These are phyloP conservation scores for Naganishia sp. DNA, from an alignment of 1,284 basidiomycete species.

Conservation along the genomic window DNA sequence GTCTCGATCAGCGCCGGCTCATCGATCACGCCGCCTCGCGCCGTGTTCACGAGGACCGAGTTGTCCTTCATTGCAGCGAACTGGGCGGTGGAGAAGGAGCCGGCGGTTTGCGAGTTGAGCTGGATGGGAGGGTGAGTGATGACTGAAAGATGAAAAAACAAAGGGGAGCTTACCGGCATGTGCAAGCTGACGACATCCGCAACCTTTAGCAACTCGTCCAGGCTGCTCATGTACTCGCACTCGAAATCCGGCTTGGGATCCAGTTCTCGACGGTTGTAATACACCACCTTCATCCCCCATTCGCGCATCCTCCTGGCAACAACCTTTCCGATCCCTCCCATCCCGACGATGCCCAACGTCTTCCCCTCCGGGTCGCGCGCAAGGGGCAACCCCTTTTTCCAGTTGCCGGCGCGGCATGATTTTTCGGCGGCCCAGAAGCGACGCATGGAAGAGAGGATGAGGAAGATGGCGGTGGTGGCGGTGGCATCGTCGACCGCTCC, in stretches of 20 bases:
- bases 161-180: slow-evolving; percentile 54
- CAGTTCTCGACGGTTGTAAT: slow-evolving; percentile 73
- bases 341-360: slow-evolving; percentile 80
- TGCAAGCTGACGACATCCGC: slow-evolving; percentile 71
- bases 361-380: slow-evolving; percentile 75
- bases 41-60: slow-evolving; percentile 82
- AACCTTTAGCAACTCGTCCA: slow-evolving; percentile 71
- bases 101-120: slow-evolving; percentile 68
- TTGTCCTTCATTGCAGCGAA: slow-evolving; percentile 79
- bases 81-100: slow-evolving; percentile 73
- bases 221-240: slow-evolving; percentile 65
- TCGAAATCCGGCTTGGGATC: slow-evolving; percentile 67
- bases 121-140: background rate
- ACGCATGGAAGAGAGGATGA: slow-evolving; percentile 78
- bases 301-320: slow-evolving; percentile 50
- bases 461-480: slow-evolving; percentile 82
- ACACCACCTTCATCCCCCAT: slow-evolving; percentile 72
- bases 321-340: slow-evolving; percentile 77
- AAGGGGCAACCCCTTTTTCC: slow-evolving; percentile 61
- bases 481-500: slow-evolving; percentile 88
- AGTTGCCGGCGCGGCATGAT: slow-evolving; percentile 61
- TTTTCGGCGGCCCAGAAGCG: slow-evolving; percentile 74
- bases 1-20: slow-evolving; percentile 82
- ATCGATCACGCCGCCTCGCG: slow-evolving; percentile 83
- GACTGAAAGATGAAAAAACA: slow-evolving; percentile 62